Evolutionary conservation across 2,329 filamentous ascomycete species (phyloP).

Genomic region (Hymenoscyphus fructigenus): DNA sequence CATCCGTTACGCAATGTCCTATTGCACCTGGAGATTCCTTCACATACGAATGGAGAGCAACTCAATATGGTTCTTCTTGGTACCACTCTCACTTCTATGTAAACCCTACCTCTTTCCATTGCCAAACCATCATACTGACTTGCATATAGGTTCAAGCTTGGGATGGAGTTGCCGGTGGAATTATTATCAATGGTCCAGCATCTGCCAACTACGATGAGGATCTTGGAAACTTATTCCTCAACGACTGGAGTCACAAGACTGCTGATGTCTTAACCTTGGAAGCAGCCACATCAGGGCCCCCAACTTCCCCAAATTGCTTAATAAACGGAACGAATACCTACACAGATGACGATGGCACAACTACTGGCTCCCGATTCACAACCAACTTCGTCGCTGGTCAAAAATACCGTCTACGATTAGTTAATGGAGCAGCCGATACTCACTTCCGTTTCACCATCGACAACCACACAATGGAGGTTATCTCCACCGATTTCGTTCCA

Average conservation of each 20-base stretch:
- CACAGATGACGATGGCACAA: constrained; percentile 9
- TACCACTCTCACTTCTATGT: constrained; percentile 58
- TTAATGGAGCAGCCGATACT: constrained; percentile 45
- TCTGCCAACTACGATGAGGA: constrained; percentile 60
- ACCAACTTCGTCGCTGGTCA: constrained; percentile 34
- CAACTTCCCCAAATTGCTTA: constrained; percentile 11
- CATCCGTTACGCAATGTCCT: constrained; percentile 51
- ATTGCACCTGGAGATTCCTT: constrained; percentile 47
- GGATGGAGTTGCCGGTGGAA: constrained; percentile 33
- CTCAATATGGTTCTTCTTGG: constrained; percentile 50
- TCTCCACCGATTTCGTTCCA: constrained; percentile 62
- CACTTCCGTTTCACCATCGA: constrained; percentile 48
- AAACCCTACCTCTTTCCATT: too few relatives aligned
- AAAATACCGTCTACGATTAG: too few relatives aligned
- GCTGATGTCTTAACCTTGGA: constrained; percentile 30
- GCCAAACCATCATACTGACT: too few relatives aligned
- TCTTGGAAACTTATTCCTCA: constrained; percentile 45
- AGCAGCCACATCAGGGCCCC: constrained; percentile 23
- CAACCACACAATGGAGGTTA: constrained; percentile 53
- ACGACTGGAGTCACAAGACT: constrained; percentile 17
- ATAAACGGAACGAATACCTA: constrained; percentile 22
- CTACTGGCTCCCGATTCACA: constrained; percentile 6
- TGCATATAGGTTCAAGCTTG: constrained; percentile 30
- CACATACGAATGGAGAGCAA: constrained; percentile 28
- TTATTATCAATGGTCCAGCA: constrained; percentile 61